phyloP scores from a whole-genome alignment of 2,329 filamentous ascomycete species.

The Pezicula carpinea region DNA sequence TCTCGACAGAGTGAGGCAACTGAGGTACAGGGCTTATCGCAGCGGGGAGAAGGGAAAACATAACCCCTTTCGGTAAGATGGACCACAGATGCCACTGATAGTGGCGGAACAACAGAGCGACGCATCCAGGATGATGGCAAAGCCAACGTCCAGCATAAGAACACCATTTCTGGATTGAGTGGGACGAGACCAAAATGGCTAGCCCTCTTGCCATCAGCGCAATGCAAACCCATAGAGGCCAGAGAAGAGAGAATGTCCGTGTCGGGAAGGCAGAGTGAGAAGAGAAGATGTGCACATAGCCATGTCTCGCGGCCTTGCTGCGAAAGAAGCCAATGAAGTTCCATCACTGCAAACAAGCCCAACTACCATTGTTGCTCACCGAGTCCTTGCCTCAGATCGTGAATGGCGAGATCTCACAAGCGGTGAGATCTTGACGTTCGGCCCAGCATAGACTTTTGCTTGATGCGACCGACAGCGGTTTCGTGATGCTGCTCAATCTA shows the following conservation, averaged over 20 bases:
- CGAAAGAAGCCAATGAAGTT: no score
- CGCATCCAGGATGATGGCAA: neutral
- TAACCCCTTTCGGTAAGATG: slow-evolving; percentile 1
- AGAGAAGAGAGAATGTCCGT: neutral
- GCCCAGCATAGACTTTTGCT: no score
- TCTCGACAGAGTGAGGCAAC: neutral
- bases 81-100: neutral
- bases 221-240: neutral
- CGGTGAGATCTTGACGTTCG: no score
- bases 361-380: no score
- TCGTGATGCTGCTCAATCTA: no score
- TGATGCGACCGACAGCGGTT: no score
- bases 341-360: no score
- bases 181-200: neutral
- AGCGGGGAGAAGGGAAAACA: neutral
- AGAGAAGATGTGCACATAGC: no score
- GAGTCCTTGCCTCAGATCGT: no score
- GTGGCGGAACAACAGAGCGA: neutral
- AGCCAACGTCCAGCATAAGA: neutral
- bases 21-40: neutral
- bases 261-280: neutral
- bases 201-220: neutral
- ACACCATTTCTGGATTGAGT: neutral
- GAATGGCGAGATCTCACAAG: no score
- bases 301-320: no score